phyloP scores from a whole-genome alignment of 2,329 filamentous ascomycete genomes.

The Aspergillus intermedius region DNA sequence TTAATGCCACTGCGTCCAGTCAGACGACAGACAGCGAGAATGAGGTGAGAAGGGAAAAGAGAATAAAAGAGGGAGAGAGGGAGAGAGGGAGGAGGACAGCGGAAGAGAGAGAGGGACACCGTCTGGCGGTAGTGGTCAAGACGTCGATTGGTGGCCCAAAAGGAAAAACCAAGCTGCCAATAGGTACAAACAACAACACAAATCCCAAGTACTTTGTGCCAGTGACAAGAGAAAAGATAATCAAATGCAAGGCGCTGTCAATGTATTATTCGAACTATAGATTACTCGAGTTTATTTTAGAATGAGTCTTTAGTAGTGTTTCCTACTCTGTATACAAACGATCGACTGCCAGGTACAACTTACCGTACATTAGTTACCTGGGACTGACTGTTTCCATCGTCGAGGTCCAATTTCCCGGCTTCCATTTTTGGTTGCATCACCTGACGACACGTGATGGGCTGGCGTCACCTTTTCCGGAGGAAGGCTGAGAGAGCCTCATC shows the following conservation, averaged over 20 bases:
- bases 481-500: not conserved
- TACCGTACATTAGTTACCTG: no score
- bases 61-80: not conserved
- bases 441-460: constrained; percentile 7
- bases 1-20: no score
- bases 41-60: not conserved
- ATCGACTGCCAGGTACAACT: not conserved
- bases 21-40: no score
- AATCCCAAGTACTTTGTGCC: not conserved
- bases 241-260: not conserved
- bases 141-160: not conserved
- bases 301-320: not conserved
- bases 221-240: not conserved
- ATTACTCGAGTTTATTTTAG: not conserved
- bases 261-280: not conserved
- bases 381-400: not conserved
- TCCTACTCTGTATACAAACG: not conserved
- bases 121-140: constrained; percentile 1
- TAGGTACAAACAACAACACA: no score
- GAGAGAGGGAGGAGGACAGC: no score
- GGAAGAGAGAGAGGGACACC: constrained; percentile 1
- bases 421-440: constrained; percentile 3
- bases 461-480: constrained; percentile 6
- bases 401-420: constrained; percentile 1
- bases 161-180: not conserved